phyloP scores from a whole-genome alignment of 2,329 filamentous ascomycete genomes.

The Trichoderma sp. region DNA sequence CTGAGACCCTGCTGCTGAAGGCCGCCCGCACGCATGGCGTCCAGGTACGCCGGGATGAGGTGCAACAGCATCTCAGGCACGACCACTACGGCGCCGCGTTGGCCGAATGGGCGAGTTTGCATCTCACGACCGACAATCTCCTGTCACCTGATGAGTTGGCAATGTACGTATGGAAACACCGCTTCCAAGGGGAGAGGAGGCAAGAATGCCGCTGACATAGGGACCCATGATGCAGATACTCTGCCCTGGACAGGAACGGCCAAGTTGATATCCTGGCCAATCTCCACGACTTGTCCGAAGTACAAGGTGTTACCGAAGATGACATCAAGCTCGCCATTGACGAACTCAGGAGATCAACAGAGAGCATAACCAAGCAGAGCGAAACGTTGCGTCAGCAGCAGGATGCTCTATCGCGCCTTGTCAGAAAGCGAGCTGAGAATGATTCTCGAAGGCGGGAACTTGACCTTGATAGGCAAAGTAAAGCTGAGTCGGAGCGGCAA shows the following conservation, averaged over 20 bases:
- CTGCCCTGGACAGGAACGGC: conserved; percentile 53
- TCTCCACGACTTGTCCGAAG: conserved; percentile 50
- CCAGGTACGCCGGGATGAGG: conserved; percentile 42
- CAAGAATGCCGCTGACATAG: not conserved
- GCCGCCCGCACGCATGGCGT: conserved; percentile 41
- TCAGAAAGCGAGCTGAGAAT: conserved; percentile 46
- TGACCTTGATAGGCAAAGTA: conserved; percentile 37
- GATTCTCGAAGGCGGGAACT: conserved; percentile 39
- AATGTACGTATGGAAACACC: conserved; percentile 46
- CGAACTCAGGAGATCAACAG: conserved; percentile 67
- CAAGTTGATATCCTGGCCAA: conserved; percentile 52
- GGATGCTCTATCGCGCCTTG: conserved; percentile 58
- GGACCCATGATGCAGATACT: conserved; percentile 49
- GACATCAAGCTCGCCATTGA: conserved; percentile 65
- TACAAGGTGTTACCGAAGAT: conserved; percentile 59
- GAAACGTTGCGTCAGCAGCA: conserved; percentile 65
- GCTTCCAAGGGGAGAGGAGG: not conserved
- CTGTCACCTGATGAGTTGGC: conserved; percentile 58
- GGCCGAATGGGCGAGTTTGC: conserved; percentile 53
- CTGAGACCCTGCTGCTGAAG: conserved; percentile 42
- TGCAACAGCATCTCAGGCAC: conserved; percentile 46
- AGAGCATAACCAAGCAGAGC: conserved; percentile 65
- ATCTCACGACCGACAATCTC: conserved; percentile 56
- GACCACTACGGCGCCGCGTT: conserved; percentile 43
- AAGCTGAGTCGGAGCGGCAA: conserved; percentile 45